Percentiles rank a stretch among this genome's conserved stretches.
Conservation (phyloP, 805 yeast species). For the Metschnikowia amazonensis region DNA sequence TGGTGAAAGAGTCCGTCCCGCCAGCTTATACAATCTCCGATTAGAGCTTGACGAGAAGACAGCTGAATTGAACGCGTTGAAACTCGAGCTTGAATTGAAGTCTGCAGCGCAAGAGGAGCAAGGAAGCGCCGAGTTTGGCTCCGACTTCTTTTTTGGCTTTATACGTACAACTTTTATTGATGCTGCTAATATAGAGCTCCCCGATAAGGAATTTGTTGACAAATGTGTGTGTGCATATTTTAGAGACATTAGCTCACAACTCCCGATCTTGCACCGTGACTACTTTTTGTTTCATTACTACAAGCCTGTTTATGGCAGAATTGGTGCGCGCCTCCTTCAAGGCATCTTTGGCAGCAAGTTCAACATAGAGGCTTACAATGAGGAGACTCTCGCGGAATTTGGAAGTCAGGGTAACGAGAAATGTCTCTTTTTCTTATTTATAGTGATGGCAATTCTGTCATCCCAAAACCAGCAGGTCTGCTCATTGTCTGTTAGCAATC, state of each 20-base stretch:
- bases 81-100: conserved; percentile 2
- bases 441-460: conserved; percentile 18
- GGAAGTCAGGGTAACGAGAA: conserved; percentile 3
- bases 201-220: conserved; percentile 10
- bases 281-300: conserved; percentile 14
- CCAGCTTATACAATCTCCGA: conserved; percentile 13
- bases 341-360: conserved; percentile 5
- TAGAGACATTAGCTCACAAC: conserved; percentile 11
- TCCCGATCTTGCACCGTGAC: conserved; percentile 18
- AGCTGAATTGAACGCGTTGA: conserved; percentile 7
- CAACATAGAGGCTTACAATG: not conserved
- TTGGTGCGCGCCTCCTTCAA: conserved; percentile 2
- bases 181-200: conserved; percentile 6
- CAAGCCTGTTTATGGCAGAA: conserved; percentile 14
- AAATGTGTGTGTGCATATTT: conserved; percentile 11
- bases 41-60: conserved; percentile 8
- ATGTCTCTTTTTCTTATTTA: conserved; percentile 16
- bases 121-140: not conserved
- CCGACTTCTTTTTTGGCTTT: not conserved
- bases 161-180: not conserved
- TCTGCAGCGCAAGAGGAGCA: not conserved
- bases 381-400: not conserved
- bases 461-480: conserved; percentile 15
- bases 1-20: conserved; percentile 15
- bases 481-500: conserved; percentile 8